These are phyloP conservation scores for Penicillium sp. DNA, from an alignment of 2,329 filamentous ascomycete genomes.

Conservation along the genomic window DNA sequence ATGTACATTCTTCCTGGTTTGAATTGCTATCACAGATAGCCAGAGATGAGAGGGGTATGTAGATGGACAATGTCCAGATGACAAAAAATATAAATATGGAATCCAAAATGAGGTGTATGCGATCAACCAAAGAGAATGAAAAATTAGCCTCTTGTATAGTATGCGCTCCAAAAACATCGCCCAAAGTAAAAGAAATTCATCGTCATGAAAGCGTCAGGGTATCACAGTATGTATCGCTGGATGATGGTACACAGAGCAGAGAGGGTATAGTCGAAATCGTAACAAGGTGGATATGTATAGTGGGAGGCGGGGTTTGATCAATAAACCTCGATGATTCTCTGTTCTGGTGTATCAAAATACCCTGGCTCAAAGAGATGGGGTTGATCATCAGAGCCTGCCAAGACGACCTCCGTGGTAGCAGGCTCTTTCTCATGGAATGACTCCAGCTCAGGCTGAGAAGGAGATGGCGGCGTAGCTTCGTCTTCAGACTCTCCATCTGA, in stretches of 20 bases:
- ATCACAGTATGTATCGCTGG: constrained; percentile 20
- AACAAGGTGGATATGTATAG: constrained; percentile 3
- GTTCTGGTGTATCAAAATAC: constrained; percentile 48
- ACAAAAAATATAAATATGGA: background rate
- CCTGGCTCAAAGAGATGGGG: constrained; percentile 46
- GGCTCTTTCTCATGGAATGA: constrained; percentile 59
- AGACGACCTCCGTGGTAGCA: constrained; percentile 41
- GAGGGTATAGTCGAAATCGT: background rate
- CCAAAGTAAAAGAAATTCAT: constrained; percentile 3
- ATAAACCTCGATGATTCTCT: constrained; percentile 50
- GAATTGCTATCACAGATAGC: constrained; percentile 9
- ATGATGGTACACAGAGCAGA: constrained; percentile 23
- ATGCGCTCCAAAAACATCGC: background rate
- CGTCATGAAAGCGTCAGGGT: constrained; percentile 22
- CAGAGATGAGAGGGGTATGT: constrained; percentile 10
- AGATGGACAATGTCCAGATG: background rate
- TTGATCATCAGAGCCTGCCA: constrained; percentile 38
- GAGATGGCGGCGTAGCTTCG: constrained; percentile 68
- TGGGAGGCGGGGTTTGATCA: constrained; percentile 22
- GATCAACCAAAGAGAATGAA: constrained; percentile 18
- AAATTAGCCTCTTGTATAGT: constrained; percentile 5
- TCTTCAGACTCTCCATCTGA: constrained; percentile 65
- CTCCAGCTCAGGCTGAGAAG: constrained; percentile 54
- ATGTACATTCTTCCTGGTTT: constrained; percentile 15
- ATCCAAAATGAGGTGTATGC: constrained; percentile 1